Evolutionary conservation across 2,329 filamentous ascomycete species (phyloP).

Genomic region (Gyromitra esculenta): DNA sequence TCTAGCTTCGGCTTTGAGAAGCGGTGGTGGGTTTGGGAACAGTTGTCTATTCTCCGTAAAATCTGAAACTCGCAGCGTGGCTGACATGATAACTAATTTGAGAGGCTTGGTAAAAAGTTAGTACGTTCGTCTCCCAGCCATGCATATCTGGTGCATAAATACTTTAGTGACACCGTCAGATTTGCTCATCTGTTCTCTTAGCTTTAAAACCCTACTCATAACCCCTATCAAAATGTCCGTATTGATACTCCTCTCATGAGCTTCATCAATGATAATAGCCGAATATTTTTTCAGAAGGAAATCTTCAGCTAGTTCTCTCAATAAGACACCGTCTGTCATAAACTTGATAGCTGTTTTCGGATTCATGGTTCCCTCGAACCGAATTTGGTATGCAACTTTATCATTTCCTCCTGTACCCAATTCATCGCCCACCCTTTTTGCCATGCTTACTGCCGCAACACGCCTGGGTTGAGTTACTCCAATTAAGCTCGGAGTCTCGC

Average conservation of each 20-base stretch:
- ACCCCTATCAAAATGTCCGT: constrained; percentile 98
- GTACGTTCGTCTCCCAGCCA: neutral
- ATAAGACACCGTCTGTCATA: constrained; percentile 96
- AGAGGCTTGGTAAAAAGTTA: constrained; percentile 68
- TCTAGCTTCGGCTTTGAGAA: constrained; percentile 88
- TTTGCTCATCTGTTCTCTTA: constrained; percentile 77
- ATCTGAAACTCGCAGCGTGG: constrained; percentile 88
- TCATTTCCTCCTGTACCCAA: constrained; percentile 76
- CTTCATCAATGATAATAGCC: constrained; percentile 92
- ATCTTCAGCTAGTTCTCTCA: constrained; percentile 90
- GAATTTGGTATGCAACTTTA: constrained; percentile 86
- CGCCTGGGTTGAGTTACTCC: constrained; percentile 93
- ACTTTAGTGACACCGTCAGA: constrained; percentile 71
- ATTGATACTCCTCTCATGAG: constrained; percentile 95
- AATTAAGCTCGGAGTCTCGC: constrained; percentile 88
- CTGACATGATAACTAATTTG: constrained; percentile 98
- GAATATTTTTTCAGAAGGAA: constrained; percentile 90
- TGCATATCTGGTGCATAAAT: neutral
- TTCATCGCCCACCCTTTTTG: constrained; percentile 87
- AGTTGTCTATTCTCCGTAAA: constrained; percentile 84
- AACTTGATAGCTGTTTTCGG: constrained; percentile 92
- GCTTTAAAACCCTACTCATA: constrained; percentile 88
- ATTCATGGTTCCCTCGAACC: constrained; percentile 86
- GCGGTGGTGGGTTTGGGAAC: constrained; percentile 80
- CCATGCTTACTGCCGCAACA: constrained; percentile 96